Conservation (phyloP, 163 green algal species). For the Prototheca wickerhamii region DNA sequence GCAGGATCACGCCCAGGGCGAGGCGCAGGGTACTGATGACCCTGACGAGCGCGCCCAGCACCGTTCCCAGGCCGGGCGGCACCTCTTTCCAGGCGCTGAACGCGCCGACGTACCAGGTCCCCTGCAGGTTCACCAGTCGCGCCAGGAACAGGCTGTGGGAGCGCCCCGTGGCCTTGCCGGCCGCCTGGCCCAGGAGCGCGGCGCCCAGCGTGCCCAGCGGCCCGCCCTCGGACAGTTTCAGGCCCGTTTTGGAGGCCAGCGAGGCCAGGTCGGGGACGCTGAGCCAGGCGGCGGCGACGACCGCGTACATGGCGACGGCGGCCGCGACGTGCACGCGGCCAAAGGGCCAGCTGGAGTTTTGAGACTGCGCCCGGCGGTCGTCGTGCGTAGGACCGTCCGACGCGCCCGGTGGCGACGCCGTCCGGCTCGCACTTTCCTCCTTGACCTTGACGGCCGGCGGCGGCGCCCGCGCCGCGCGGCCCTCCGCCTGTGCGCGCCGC, state of each 20-base stretch:
- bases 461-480: too few species aligned
- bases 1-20: neutral
- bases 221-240: neutral
- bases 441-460: neutral
- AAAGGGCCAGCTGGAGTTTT: too few species aligned
- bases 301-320: neutral
- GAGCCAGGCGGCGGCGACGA: neutral
- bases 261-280: neutral
- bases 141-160: neutral
- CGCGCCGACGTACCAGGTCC: neutral
- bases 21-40: neutral
- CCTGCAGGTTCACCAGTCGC: neutral
- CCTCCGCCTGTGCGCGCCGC: neutral
- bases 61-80: neutral
- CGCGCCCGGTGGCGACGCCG: neutral
- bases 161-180: neutral
- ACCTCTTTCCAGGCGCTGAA: neutral
- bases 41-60: neutral
- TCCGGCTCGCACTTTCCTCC: neutral
- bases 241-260: neutral
- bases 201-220: neutral
- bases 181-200: neutral
- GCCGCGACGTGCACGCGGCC: neutral
- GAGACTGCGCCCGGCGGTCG: neutral
- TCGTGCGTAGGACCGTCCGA: neutral